Conservation (phyloP, 148 eudicot genomes). For the Silene uniflora region DNA sequence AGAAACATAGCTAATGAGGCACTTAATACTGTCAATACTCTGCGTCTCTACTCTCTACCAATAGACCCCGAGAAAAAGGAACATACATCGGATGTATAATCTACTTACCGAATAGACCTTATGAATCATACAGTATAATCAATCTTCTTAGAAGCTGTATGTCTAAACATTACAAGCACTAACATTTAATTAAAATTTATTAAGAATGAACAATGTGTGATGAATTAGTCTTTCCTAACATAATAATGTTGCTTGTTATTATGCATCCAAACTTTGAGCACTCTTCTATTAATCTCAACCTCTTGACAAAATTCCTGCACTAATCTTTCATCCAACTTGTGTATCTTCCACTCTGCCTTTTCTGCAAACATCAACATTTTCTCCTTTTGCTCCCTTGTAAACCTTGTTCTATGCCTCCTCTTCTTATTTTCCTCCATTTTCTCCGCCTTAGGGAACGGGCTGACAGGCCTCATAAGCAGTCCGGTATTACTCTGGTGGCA, state of each 20-base stretch:
- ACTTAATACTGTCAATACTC: no score
- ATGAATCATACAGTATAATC: no score
- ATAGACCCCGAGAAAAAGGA: no score
- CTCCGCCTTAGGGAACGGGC: background rate
- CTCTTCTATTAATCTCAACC: constrained; percentile 33
- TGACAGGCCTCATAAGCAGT: constrained; percentile 1
- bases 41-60: no score
- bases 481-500: background rate
- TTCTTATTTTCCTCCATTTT: background rate
- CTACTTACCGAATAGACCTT: no score
- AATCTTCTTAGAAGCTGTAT: no score
- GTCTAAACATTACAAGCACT: no score
- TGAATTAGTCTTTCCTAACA: no score
- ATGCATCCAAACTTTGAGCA: constrained; percentile 46
- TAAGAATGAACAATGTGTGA: no score
- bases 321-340: constrained; percentile 21
- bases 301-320: constrained; percentile 34
- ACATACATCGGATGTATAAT: no score
- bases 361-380: constrained; percentile 32
- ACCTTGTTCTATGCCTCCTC: constrained; percentile 32
- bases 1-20: no score
- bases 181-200: background rate
- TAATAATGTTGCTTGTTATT: constrained; percentile 31
- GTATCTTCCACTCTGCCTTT: constrained; percentile 34
- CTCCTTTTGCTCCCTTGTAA: constrained; percentile 33